phyloP scores from a whole-genome alignment of 192 early-diverging fungal species.

The Coemansia biformis region DNA sequence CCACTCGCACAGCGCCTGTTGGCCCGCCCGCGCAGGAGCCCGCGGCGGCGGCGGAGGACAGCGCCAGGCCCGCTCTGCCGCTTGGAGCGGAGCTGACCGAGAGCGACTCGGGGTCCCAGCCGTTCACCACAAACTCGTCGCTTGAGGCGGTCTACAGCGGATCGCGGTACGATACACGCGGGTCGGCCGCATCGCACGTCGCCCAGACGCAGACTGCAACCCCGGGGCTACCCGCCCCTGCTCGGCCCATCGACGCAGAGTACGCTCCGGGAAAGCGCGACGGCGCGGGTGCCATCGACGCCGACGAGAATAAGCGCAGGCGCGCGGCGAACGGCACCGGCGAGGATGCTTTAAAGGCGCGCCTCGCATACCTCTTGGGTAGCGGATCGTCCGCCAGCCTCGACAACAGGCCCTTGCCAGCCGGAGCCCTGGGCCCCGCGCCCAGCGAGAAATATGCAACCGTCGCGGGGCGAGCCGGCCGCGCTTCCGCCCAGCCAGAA shows the following conservation, averaged over 20 bases:
- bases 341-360: neutral
- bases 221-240: no score
- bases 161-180: conserved; percentile 25
- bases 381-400: no score
- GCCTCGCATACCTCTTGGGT: conserved; percentile 2
- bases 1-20: no score
- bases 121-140: conserved; percentile 34
- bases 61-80: no score
- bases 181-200: conserved; percentile 7
- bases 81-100: no score
- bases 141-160: conserved; percentile 48
- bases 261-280: no score
- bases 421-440: neutral
- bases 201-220: neutral
- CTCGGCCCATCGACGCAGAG: no score
- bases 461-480: neutral
- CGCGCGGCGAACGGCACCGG: neutral
- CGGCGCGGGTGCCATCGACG: no score
- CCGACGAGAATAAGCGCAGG: no score
- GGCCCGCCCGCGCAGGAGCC: no score
- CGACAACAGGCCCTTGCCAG: no score
- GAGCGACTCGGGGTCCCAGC: conserved; percentile 9
- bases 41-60: no score
- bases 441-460: neutral
- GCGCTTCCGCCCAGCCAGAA: neutral